Conservation (phyloP, 2,329 filamentous ascomycete genomes). For the Aspergillus ruber region DNA sequence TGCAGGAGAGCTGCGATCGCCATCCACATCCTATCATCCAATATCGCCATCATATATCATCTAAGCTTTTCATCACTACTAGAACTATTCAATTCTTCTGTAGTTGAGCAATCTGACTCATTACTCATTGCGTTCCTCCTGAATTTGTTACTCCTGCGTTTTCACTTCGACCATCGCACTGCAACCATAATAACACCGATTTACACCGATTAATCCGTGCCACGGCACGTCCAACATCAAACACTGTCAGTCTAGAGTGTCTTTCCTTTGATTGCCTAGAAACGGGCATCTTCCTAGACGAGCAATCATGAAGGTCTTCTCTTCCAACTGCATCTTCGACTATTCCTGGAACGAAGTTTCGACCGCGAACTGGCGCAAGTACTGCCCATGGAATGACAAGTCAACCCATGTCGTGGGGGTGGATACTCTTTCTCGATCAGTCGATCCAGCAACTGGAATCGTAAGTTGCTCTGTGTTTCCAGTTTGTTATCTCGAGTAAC, state of each 20-base stretch:
- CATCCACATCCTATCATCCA: conserved; percentile 4
- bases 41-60: conserved; percentile 5
- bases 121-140: not conserved
- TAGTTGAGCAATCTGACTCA: not conserved
- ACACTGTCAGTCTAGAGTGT: not conserved
- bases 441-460: conserved; percentile 61
- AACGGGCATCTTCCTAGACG: not conserved
- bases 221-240: no score
- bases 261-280: not conserved
- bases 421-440: conserved; percentile 73
- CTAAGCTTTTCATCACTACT: not conserved
- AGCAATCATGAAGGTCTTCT: conserved; percentile 83
- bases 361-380: conserved; percentile 96
- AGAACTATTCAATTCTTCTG: not conserved
- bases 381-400: conserved; percentile 98
- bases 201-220: no score
- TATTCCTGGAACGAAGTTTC: conserved; percentile 99
- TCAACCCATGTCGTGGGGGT: conserved; percentile 94
- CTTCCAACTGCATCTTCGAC: conserved; percentile 80
- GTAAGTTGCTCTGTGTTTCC: conserved; percentile 40
- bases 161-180: no score
- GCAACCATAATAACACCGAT: no score
- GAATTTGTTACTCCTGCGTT: no score
- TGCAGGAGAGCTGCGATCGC: conserved; percentile 7
- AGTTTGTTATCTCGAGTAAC: not conserved